These are phyloP conservation scores for Fragaria vesca DNA, from an alignment of 306 rosid species.

Conservation along the genomic window DNA sequence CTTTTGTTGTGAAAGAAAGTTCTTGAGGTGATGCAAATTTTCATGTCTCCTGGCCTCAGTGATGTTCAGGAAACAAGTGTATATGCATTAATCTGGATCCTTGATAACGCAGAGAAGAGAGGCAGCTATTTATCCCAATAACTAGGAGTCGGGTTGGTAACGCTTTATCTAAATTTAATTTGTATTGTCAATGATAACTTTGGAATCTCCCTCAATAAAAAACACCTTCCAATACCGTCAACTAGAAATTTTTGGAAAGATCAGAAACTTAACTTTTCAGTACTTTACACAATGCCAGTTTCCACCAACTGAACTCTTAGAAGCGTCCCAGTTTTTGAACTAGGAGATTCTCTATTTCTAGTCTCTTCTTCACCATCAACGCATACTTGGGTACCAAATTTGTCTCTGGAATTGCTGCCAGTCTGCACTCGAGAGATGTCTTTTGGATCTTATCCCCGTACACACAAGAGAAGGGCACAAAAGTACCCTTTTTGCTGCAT, in stretches of 20 bases:
- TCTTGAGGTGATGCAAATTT: no score
- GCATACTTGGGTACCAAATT: constrained; percentile 57
- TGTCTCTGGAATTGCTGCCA: constrained; percentile 52
- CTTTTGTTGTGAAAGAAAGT: no score
- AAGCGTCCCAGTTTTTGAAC: constrained; percentile 66
- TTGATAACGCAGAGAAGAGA: no score
- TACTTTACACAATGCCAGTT: not conserved
- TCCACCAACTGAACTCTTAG: constrained; percentile 20
- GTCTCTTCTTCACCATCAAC: constrained; percentile 69
- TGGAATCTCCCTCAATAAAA: no score
- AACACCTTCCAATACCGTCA: no score
- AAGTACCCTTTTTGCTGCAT: constrained; percentile 62
- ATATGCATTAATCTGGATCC: no score
- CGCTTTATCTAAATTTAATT: no score
- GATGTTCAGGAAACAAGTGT: no score
- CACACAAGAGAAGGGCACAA: constrained; percentile 61
- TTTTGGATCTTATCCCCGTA: constrained; percentile 63
- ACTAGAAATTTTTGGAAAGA: not conserved
- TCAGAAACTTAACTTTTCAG: not conserved
- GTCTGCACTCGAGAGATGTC: constrained; percentile 72
- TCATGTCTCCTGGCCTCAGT: no score
- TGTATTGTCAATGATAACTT: no score
- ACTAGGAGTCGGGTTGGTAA: no score
- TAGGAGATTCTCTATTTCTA: constrained; percentile 74
- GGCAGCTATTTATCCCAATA: no score